Evolutionary conservation across 768 basidiomycete genomes (phyloP), one percentile per base, ranked within the genome.

Genomic region (Amanita fuliginea): DNA sequence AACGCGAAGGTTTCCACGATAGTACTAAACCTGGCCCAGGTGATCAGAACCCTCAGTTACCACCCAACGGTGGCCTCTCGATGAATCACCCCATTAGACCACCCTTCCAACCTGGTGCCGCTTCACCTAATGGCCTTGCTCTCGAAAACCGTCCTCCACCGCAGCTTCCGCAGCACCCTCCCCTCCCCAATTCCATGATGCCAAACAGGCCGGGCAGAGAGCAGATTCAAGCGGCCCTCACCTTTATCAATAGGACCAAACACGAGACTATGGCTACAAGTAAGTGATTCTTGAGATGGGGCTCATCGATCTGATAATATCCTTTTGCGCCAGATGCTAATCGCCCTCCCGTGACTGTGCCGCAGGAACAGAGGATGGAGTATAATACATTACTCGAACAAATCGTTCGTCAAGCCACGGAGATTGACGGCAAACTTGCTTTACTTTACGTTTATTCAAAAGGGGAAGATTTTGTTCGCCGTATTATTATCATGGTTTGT

Each of bases 401-500:
- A 32, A 57, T 80, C 13, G 60, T 60, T 57, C 75, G 70, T 44
- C 58, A 67, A 44, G 67, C 69, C 35, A 40, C 42, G 10, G 80
- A 83, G 0, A 61, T 81, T 19, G 78, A 85, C 3, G 40, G 50
- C 32, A 78, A 71, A 54, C 62, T 86, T 13, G 67, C 67, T 2
- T 62, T 76, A 64, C 69, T 73, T 53, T 62, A 65, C 46, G 57
- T 70, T 18, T 60, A 79, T 39, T 56, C 77, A 42, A 75, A 72
- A 57, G 66, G 66, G 35, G 76, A 78, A 10, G 75, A 74, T 0
- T 35, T 64, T 39, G 65, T 83, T 44, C 73, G 67, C 58, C 76
- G 65, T 61, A 60, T 77, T 26, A 65, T 81, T 32, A 60, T 67
- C 10, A 79, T 82, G 47, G 84, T 85, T 56, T 52, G 81, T 65